A percentile compares a stretch with the other conserved stretches of the same genome.
phyloP scores from a whole-genome alignment of 2,329 filamentous ascomycete species.

The Xylariaceae sp. region DNA sequence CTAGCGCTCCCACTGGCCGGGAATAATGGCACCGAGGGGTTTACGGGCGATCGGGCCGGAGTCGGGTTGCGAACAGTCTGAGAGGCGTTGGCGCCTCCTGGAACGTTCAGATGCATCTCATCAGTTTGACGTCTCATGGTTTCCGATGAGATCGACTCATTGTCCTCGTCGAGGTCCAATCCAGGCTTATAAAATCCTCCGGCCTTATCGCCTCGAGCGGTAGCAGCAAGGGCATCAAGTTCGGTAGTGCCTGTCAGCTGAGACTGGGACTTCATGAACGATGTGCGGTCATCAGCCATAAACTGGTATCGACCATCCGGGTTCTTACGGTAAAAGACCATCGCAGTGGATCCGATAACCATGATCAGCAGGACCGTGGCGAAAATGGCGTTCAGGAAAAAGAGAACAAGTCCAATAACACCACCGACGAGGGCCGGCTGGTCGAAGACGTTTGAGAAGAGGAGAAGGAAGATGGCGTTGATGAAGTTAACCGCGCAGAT shows the following conservation, averaged over 20 bases:
- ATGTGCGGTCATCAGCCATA: conserved; percentile 83
- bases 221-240: conserved; percentile 75
- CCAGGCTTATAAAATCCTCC: conserved; percentile 47
- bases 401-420: conserved; percentile 78
- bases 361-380: conserved; percentile 70
- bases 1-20: conserved; percentile 33
- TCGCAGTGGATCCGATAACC: conserved; percentile 59
- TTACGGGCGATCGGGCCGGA: conserved; percentile 42
- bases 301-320: conserved; percentile 82
- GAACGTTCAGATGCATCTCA: conserved; percentile 23
- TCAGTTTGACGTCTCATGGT: conserved; percentile 40
- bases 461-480: conserved; percentile 71
- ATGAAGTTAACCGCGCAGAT: conserved; percentile 79
- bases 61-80: conserved; percentile 29
- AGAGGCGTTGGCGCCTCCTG: conserved; percentile 11
- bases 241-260: conserved; percentile 66
- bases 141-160: conserved; percentile 57
- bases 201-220: conserved; percentile 68
- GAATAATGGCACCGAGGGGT: conserved; percentile 48
- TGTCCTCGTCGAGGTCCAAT: conserved; percentile 65
- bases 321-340: conserved; percentile 77
- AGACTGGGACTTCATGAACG: conserved; percentile 84
- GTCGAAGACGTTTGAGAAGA: conserved; percentile 78
- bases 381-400: conserved; percentile 74
- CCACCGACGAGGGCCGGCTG: conserved; percentile 73